Evolutionary conservation across 805 yeast species (phyloP), one percentile per base, ranked within the genome.

Genomic region (Naumovozyma dairenensis): DNA sequence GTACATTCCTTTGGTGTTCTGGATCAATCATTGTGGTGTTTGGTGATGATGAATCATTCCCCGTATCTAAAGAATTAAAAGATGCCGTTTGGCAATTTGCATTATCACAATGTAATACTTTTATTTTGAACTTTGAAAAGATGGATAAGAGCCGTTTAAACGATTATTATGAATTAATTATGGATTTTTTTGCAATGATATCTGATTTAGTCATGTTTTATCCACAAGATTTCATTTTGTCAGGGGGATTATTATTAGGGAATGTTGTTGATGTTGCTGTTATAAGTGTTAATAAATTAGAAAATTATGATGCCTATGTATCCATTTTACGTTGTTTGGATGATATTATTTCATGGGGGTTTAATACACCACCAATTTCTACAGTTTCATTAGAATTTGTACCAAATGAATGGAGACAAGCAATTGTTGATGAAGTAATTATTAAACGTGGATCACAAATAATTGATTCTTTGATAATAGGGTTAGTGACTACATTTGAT

Each of bases 1-100:
- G 96, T 4, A 83, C 94, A 53, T 86, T 80, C 51, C 60, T 87
- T 36, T 87, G 94, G 92, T 89, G 83, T 10, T 78, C 94, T 2
- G 96, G 96, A 6, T 67, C 80, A 7, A 62, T 86, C 18, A 74
- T 82, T 33, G 73, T 82, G 36, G 89, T 83, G 39, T 87, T 68
- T 56, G 74, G 77, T 20, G 66, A 69, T 44, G 79, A 76, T 43
- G 67, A 54, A 6, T 51, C 56, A 6, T 46, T 43, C 22, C 59
- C 60, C 4, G 45, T 57, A 1, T 44, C 56, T 14, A 44, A 49
- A 3, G 67, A 63, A 3, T 60, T 76, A 15, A 72, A 71, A 42
- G 67, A 66, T 19, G 71, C 82, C 2, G 75, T 82, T 14, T 85
- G 84, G 79, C 65, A 69, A 34, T 85, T 86, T 59, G 79, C 87